phyloP scores from a whole-genome alignment of 305 asterid species.

The Fraxinus baroniana region DNA sequence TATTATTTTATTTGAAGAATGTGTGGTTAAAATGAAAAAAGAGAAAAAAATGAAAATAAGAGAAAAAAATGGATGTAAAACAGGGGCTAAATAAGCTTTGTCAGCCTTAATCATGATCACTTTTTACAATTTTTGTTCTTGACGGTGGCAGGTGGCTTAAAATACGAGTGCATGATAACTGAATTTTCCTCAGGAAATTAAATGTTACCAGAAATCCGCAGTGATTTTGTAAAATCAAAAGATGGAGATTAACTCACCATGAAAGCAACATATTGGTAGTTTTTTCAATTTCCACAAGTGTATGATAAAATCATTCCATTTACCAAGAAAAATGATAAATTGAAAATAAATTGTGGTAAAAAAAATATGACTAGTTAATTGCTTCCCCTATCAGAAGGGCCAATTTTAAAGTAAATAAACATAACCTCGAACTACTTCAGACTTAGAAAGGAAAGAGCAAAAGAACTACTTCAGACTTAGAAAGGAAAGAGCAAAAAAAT shows the following conservation, averaged over 20 bases:
- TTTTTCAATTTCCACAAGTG: neutral
- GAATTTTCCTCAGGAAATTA: neutral
- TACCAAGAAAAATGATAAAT: neutral
- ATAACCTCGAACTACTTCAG: neutral
- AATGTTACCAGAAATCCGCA: neutral
- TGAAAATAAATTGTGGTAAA: neutral
- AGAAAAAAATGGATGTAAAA: too few species aligned
- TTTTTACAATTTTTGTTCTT: neutral
- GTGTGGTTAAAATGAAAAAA: too few species aligned
- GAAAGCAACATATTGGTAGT: neutral
- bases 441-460: too few species aligned
- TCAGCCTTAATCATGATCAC: neutral
- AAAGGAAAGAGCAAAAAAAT: too few species aligned
- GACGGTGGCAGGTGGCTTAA: neutral
- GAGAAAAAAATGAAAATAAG: too few species aligned
- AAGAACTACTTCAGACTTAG: neutral
- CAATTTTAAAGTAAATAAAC: neutral
- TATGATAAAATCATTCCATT: neutral
- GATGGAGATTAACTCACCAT: neutral
- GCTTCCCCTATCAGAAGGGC: neutral
- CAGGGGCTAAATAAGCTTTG: neutral
- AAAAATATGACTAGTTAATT: neutral
- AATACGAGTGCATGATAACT: neutral
- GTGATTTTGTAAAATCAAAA: neutral
- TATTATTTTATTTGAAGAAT: too few species aligned